These are phyloP conservation scores for Neopestalotiopsis clavispora DNA, from an alignment of 2,329 filamentous ascomycete genomes.

Conservation along the genomic window DNA sequence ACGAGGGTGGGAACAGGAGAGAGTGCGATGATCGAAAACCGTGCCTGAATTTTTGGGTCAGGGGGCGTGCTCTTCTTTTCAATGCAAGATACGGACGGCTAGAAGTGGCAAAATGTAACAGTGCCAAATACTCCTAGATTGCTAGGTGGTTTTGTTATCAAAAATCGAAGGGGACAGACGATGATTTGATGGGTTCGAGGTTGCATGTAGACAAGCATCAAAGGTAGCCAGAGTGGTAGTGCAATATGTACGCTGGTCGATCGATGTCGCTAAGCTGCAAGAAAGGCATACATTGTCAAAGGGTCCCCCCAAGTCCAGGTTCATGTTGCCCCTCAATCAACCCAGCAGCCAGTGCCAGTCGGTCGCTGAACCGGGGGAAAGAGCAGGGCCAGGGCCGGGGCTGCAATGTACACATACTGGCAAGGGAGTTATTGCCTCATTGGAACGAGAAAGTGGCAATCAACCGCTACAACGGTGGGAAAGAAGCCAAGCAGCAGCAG, in stretches of 20 bases:
- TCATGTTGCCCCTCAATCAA: too few relatives aligned
- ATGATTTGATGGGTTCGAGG: background rate
- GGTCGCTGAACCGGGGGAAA: too few relatives aligned
- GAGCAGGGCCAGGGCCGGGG: too few relatives aligned
- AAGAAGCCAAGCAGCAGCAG: background rate
- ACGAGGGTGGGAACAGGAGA: conserved; percentile 16
- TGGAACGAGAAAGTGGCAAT: background rate
- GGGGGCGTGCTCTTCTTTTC: background rate
- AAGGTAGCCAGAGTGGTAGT: background rate
- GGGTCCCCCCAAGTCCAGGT: too few relatives aligned
- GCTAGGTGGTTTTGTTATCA: background rate
- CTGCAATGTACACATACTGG: background rate
- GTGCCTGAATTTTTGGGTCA: conserved; percentile 1
- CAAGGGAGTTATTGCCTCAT: background rate
- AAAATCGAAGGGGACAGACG: background rate
- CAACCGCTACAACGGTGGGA: background rate
- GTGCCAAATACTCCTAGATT: background rate
- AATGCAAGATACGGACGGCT: background rate
- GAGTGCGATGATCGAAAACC: conserved; percentile 13
- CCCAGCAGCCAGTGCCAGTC: too few relatives aligned
- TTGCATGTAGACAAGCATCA: conserved; percentile 4
- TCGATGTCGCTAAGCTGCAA: background rate
- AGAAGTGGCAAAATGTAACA: background rate
- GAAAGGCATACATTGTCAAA: too few relatives aligned
- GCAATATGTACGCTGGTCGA: background rate